A percentile compares a stretch with the other conserved stretches of the same genome.
These are phyloP conservation scores for Penicillium coprophilum DNA, from an alignment of 495 filamentous ascomycete species.

Conservation along the genomic window DNA sequence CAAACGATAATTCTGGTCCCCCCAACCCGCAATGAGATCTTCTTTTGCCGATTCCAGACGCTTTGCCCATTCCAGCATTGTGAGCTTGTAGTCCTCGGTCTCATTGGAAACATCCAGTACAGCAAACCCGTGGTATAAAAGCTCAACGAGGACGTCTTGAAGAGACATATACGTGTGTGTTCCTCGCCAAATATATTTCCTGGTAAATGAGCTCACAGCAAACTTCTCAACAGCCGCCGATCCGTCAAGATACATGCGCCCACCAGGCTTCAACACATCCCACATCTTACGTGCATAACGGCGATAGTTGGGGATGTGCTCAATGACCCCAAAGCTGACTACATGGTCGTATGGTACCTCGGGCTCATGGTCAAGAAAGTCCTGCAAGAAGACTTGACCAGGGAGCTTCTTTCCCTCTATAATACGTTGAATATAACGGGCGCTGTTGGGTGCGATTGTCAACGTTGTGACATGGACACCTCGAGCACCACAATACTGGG, in stretches of 20 bases:
- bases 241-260: conserved; percentile 19
- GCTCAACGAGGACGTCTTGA: conserved; percentile 18
- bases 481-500: conserved; percentile 24
- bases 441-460: conserved; percentile 9
- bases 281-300: conserved; percentile 11
- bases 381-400: conserved; percentile 15
- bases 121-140: conserved; percentile 19
- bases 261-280: conserved; percentile 17
- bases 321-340: conserved; percentile 12
- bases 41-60: conserved; percentile 13
- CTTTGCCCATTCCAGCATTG: conserved; percentile 23
- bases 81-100: conserved; percentile 19
- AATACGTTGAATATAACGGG: conserved; percentile 14
- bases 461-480: conserved; percentile 21
- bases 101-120: conserved; percentile 12
- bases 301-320: conserved; percentile 19
- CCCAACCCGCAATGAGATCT: conserved; percentile 18
- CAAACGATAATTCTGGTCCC: conserved; percentile 16
- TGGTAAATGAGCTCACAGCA: conserved; percentile 14
- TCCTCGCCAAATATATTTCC: conserved; percentile 20
- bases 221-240: conserved; percentile 21
- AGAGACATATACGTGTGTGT: conserved; percentile 23
- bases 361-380: conserved; percentile 14
- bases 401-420: conserved; percentile 9
- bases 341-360: conserved; percentile 18